These are phyloP conservation scores for Ceratobasidium sp. DNA, from an alignment of 1,284 basidiomycete genomes.

Conservation along the genomic window DNA sequence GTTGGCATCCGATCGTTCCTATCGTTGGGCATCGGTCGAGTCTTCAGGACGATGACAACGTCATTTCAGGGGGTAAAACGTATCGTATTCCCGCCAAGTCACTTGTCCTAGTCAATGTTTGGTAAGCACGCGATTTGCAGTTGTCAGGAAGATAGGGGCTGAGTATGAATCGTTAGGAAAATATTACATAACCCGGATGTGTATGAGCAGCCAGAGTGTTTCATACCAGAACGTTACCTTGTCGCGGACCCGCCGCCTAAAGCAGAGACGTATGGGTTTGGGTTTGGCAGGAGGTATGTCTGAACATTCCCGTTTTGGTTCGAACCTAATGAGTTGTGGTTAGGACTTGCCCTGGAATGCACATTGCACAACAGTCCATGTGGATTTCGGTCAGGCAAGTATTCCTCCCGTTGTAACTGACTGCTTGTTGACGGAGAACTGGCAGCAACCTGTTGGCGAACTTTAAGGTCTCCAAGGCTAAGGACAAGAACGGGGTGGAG, in stretches of 20 bases:
- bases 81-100: conserved; percentile 26
- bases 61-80: background rate
- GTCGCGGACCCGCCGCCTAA: conserved; percentile 71
- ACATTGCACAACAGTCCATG: conserved; percentile 23
- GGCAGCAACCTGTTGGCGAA: conserved; percentile 26
- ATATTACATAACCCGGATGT: conserved; percentile 92
- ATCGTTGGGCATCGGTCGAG: conserved; percentile 9
- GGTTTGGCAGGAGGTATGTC: conserved; percentile 17
- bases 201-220: conserved; percentile 88
- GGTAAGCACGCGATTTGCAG: background rate
- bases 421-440: background rate
- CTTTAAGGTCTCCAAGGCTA: conserved; percentile 34
- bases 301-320: background rate
- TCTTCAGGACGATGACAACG: conserved; percentile 8
- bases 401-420: background rate
- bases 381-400: conserved; percentile 25
- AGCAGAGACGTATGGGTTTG: conserved; percentile 23
- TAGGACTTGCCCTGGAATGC: conserved; percentile 36
- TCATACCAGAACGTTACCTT: conserved; percentile 94
- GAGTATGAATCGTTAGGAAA: background rate
- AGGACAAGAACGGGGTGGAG: conserved; percentile 23
- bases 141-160: too few relatives aligned
- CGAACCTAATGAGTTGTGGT: background rate
- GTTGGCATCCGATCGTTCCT: conserved; percentile 10
- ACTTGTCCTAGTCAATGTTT: conserved; percentile 3